phyloP scores from a whole-genome alignment of 2,329 filamentous ascomycete species.

The Canariomyces notabilis region DNA sequence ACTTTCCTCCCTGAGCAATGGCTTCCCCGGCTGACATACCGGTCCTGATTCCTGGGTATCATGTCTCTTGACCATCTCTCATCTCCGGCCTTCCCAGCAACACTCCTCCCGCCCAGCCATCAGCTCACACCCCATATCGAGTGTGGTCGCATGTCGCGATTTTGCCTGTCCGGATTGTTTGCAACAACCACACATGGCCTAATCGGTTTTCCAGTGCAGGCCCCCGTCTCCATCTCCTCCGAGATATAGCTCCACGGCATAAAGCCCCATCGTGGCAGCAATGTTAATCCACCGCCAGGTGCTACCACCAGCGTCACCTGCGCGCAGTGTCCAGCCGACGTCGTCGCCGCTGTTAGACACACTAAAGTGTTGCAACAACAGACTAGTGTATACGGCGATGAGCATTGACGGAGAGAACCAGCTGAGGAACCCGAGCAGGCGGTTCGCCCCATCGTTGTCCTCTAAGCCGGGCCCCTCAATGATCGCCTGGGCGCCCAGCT shows the following conservation, averaged over 20 bases:
- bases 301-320: slow-evolving; percentile 76
- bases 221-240: slow-evolving; percentile 74
- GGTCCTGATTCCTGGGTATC: slow-evolving; percentile 13
- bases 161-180: not conserved
- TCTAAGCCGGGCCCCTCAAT: slow-evolving; percentile 82
- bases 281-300: slow-evolving; percentile 93
- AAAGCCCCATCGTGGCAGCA: slow-evolving; percentile 80
- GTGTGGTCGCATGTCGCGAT: not conserved
- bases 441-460: slow-evolving; percentile 76
- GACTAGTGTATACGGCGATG: slow-evolving; percentile 91
- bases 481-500: slow-evolving; percentile 76
- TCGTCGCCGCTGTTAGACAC: slow-evolving; percentile 60
- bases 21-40: not conserved
- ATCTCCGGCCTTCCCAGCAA: not conserved
- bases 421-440: slow-evolving; percentile 74
- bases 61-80: not conserved
- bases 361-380: slow-evolving; percentile 92
- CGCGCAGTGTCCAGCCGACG: slow-evolving; percentile 75
- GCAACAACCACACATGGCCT: slow-evolving; percentile 31
- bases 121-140: not conserved
- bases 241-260: slow-evolving; percentile 84
- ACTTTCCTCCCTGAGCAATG: not conserved
- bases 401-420: slow-evolving; percentile 95
- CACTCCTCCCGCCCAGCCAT: not conserved
- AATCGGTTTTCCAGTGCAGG: slow-evolving; percentile 92